Evolutionary conservation across 306 rosid species (phyloP), one percentile per base, ranked within the genome.

Genomic region (Myrica gale): DNA sequence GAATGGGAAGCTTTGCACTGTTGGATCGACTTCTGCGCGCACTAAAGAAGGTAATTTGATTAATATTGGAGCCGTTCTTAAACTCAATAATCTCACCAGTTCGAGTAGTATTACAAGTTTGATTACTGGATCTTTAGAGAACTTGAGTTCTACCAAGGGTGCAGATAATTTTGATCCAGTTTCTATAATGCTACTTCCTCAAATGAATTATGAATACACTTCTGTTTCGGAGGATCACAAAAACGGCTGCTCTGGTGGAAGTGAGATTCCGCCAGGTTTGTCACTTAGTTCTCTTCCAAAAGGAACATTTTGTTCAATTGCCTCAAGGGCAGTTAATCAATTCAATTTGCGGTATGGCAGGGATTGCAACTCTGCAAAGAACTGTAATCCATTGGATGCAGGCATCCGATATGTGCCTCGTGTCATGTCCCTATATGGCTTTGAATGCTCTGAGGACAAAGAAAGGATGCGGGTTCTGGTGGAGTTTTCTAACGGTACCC

Each of bases 91-190:
- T 75, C 77, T 88, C 65, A 74, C 65, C 43, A 85, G 62, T 21
- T 78, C 86, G 26, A 84, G 75, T 58, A 68, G 7, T 3, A 68
- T 79, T 37, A 85, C 77, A 20, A 85, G 74, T 63, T 47, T 90
- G 76, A 66, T 88, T 73, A 87, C 53, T 79, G 96, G 96, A 43
- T 82, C 83, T 69, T 77, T 90, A 67, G 79, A 88, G 82, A 82
- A 90, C 56, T 75, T 88, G 86, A 72, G 71, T 72, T 71, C 82
- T 76, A 65, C 66, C 20, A 62, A 81, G 13, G 76, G 73, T 57
- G 53, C 73, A 21, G 69, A 26, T 23, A 39, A 74, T 76, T 90
- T 82, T 62, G 73, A 79, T 17, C 82, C 90, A 37, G 26, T 84
- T 77, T 84, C 90, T 71, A 44, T 87, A 12, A 17, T 90, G 75